Evolutionary conservation across 192 early-diverging fungal genomes (phyloP), one percentile per base, ranked within the genome.

Genomic region (Funneliformis mosseae): DNA sequence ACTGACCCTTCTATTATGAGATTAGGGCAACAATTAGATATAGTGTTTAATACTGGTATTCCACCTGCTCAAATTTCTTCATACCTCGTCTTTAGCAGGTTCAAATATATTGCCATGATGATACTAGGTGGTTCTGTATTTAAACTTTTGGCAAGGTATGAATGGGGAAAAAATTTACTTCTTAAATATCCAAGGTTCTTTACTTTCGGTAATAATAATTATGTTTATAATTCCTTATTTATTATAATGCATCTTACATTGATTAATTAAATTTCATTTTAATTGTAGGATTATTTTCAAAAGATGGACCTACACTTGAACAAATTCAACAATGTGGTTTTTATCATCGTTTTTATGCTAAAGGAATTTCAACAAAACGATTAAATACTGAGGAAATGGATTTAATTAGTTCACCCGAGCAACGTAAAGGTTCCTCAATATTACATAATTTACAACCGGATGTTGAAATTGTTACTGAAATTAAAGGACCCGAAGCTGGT

Each of bases 401-500:
- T 63, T 66, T 81, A 38, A 41, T 74, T 4, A 81, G 46, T 25
- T 55, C 48, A 5, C 77, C 70, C 8, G 84, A 73, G 5, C 33
- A 33, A 7, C 5, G 6, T 10, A 39, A 28, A 41, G 8, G 41
- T 41, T 41, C n/a, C 9, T 41, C 69, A 21, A 5, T n/a, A 71
- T 73, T 85, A 59, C 16, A 38, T 33, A 8, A 80, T 5, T 67
- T 83, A 9, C 43, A 85, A 76, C 85, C 85, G 1, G 85, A 90
- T 81, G 83, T 85, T 23, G 81, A 85, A 23, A 89, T 92, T 46
- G 82, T 86, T 6, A 86, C 88, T 0, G 85, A 84, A 7, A 88
- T 93, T 12, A 79, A 74, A 72, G 92, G 92, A 8, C 92, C 92
- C n/a, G 91, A 93, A 84, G 82, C 86, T 62, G 92, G 89, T 8